Percentiles rank a stretch among this genome's conserved stretches.
These are phyloP conservation scores for Mucor ambiguus DNA, from an alignment of 371 early-diverging fungal genomes.

Conservation along the genomic window DNA sequence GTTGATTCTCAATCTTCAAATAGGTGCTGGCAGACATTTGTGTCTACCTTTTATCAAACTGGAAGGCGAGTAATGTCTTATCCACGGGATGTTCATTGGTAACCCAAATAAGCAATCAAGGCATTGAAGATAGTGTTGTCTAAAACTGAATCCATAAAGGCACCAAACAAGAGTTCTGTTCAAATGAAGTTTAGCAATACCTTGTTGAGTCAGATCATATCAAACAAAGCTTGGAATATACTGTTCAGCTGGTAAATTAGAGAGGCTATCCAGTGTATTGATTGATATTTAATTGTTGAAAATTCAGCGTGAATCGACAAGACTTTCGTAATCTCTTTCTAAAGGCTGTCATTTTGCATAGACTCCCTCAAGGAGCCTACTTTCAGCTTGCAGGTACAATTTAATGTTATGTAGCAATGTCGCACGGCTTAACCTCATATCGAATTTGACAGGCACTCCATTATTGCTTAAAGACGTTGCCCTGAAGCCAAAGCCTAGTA, in stretches of 20 bases:
- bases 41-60: background rate
- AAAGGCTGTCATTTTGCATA: conserved; percentile 7
- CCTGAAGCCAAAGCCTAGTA: background rate
- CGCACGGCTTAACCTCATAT: background rate
- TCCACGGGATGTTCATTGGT: background rate
- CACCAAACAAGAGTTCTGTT: background rate
- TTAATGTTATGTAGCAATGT: background rate
- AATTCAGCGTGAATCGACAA: conserved; percentile 4
- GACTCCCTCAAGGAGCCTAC: conserved; percentile 3
- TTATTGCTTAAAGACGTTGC: background rate
- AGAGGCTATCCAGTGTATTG: background rate
- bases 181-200: background rate
- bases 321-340: conserved; percentile 11
- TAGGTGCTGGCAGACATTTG: conserved; percentile 1
- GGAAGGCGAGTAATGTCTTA: background rate
- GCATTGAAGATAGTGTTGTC: background rate
- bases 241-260: conserved; percentile 10
- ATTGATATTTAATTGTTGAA: background rate
- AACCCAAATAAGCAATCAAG: background rate
- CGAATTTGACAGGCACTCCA: background rate
- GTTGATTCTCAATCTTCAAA: background rate
- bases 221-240: conserved; percentile 4
- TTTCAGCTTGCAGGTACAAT: conserved; percentile 22
- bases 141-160: background rate
- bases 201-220: background rate